Base-by-base conservation (phyloP, 306 rosid genomes). In the Fagus crenata region DNA sequence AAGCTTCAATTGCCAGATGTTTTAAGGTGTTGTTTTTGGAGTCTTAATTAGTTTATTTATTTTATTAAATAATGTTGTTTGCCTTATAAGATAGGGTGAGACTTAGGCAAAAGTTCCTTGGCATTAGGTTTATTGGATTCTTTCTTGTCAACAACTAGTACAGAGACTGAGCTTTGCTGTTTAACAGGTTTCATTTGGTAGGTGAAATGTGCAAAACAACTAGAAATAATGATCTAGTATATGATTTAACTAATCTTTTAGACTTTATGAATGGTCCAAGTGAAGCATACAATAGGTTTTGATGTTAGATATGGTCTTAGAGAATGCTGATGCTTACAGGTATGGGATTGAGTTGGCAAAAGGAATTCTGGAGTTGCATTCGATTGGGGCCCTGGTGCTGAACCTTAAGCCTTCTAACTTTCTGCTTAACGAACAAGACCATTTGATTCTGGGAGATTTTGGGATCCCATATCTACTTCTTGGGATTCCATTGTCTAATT, bases 381-480 rank as follows among this genome's bases (percentile, higher is more conserved):
- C 93, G 1, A 85, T 68, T 75, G 94, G 90, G 77, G 71, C 85
- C 76, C 79, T 90, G 49, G 91, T 89, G 84, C 96, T 92, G 61
- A 94, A 92, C 85, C 86, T 94, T 71, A 94, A 94, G 67, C 97
- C 95, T 15, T 92, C 83, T 43, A 94, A 94, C 73, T 79, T 84
- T 73, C 92, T 94, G 81, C 89, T 94, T 53, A 58, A 78, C 55
- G 87, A 89, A 69, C 87, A 85, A 49, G 96, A 86, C 84, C 87
- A 79, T 88, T 95, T 89, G 49, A 82, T 92, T 83, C 75, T 92
- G 69, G 98, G 98, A 77, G 98, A 94, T 81, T 56, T 94, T 65
- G 98, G 97, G 53, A 81, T 92, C 78, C 97, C 97, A n/a, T 84
- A 69, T 75, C 87, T 94, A 28, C 82, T 94, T 76, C 89, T 81